Percentiles rank a stretch among this genome's conserved stretches.
Evolutionary conservation across 1,284 basidiomycete genomes (phyloP).

Genomic region (Stygiomarasmius scandens): DNA sequence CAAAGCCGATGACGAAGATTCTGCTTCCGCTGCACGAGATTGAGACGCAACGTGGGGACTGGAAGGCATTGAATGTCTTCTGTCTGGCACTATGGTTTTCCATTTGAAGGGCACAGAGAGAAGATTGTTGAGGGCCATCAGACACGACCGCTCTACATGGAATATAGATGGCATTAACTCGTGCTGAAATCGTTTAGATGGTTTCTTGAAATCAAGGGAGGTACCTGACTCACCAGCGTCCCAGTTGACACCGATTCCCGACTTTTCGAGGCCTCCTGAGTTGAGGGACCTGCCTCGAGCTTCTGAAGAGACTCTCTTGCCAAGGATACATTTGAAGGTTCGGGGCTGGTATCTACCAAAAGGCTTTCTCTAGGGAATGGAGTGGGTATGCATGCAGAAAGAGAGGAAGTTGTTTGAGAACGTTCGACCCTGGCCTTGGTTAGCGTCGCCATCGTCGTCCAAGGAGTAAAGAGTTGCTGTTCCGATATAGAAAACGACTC

Average conservation of each 20-base stretch:
- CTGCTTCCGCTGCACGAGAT: slow-evolving; percentile 32
- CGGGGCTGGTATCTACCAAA: slow-evolving; percentile 8
- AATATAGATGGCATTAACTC: slow-evolving; percentile 71
- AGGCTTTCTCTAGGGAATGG: slow-evolving; percentile 26
- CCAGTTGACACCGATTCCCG: neutral
- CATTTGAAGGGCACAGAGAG: slow-evolving; percentile 56
- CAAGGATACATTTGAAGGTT: slow-evolving; percentile 1
- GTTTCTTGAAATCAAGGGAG: neutral
- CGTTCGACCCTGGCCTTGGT: slow-evolving; percentile 19
- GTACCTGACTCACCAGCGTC: slow-evolving; percentile 12
- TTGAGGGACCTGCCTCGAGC: slow-evolving; percentile 10
- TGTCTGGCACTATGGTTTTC: slow-evolving; percentile 63
- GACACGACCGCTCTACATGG: slow-evolving; percentile 69
- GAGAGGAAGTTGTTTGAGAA: slow-evolving; percentile 4
- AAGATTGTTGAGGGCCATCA: slow-evolving; percentile 74
- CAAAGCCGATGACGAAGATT: slow-evolving; percentile 52
- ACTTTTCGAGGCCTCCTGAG: slow-evolving; percentile 5
- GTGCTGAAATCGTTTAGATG: slow-evolving; percentile 37
- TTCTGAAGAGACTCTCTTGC: slow-evolving; percentile 7
- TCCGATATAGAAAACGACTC: slow-evolving; percentile 3
- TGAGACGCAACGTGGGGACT: slow-evolving; percentile 36
- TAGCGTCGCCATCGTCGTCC: slow-evolving; percentile 23
- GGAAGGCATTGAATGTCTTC: slow-evolving; percentile 65
- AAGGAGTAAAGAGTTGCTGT: neutral
- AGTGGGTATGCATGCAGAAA: slow-evolving; percentile 23